Evolutionary conservation across 805 yeast genomes (phyloP), one percentile per base, ranked within the genome.

Genomic region (Cyberlindnera mississippiensis): DNA sequence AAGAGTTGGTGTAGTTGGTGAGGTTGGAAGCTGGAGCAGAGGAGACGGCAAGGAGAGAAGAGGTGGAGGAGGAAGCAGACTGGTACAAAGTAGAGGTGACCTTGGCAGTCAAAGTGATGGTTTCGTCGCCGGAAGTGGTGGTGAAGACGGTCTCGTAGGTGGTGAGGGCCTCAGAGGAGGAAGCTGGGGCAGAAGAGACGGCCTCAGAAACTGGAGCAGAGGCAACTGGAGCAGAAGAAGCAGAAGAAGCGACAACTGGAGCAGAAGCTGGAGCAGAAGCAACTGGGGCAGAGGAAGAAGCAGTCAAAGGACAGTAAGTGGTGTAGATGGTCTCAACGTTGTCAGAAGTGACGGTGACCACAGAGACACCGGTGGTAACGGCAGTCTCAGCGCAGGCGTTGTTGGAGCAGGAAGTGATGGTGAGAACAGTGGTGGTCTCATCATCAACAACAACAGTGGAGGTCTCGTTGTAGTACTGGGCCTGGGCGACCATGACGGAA

Each of bases 261-360:
- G 37, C n/a, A 18, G 27, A 7, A n/a, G 13, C 38, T 17, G 18
- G 28, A 4, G 14, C 31, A 26, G 28, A 10, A 15, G 28, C 36
- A 22, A 18, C 36, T 33, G 39, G 27, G 30, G 29, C 27, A 13
- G 33, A 28, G 22, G 31, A 17, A 38, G 58, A 58, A 33, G 61
- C 57, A 24, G 61, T 56, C 43, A 37, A 38, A 32, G 46, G 46
- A 31, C 46, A 43, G 38, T 39, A 39, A 6, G 46, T 43, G 41
- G 46, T 43, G 38, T 43, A 39, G 32, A 19, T 14, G 12, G 46
- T 43, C 26, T 27, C 46, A 8, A 36, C 41, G 14, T 28, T 37
- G 32, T 33, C 32, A 26, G 15, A 29, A 17, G 46, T 43, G 17
- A 27, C 29, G 20, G 35, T 28, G 22, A 39, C 41, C 9, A 39